Evolutionary conservation across 495 filamentous ascomycete genomes (phyloP).

Genomic region (Haplographium delicatum): DNA sequence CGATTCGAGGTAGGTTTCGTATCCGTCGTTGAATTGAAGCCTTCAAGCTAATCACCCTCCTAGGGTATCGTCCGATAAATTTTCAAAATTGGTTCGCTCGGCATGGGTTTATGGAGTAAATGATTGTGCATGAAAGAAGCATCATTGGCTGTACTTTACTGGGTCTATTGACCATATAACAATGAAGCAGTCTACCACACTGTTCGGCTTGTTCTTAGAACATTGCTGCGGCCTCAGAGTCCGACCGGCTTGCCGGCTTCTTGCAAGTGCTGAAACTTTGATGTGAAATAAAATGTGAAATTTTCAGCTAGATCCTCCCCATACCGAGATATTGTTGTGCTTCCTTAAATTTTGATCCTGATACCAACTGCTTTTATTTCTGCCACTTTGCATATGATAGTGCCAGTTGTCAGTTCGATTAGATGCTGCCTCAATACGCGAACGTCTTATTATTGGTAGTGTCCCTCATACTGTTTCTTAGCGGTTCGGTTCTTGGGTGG

Average conservation of each 20-base stretch:
- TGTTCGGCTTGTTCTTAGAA: constrained; percentile 38
- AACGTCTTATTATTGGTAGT: no score
- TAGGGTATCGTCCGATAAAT: constrained; percentile 29
- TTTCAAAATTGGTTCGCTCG: constrained; percentile 17
- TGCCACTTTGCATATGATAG: no score
- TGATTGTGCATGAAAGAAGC: constrained; percentile 27
- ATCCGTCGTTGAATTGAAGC: constrained; percentile 45
- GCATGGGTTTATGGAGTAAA: constrained; percentile 31
- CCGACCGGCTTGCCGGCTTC: constrained; percentile 61
- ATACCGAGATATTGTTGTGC: no score
- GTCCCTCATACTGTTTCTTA: no score
- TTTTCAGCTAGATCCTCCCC: no score
- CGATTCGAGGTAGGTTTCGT: constrained; percentile 97
- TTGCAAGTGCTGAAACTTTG: constrained; percentile 11
- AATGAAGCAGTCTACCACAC: constrained; percentile 38
- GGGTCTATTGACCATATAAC: constrained; percentile 31
- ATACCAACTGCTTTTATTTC: no score
- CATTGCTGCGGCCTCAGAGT: constrained; percentile 56
- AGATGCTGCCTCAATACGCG: no score
- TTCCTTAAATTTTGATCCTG: no score
- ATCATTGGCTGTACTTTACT: constrained; percentile 29
- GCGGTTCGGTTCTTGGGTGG: no score
- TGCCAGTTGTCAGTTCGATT: no score
- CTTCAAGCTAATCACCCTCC: not conserved
- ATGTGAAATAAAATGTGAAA: not conserved